These are phyloP conservation scores for Filobasidium floriforme DNA, from an alignment of 768 basidiomycete species.

Conservation along the genomic window DNA sequence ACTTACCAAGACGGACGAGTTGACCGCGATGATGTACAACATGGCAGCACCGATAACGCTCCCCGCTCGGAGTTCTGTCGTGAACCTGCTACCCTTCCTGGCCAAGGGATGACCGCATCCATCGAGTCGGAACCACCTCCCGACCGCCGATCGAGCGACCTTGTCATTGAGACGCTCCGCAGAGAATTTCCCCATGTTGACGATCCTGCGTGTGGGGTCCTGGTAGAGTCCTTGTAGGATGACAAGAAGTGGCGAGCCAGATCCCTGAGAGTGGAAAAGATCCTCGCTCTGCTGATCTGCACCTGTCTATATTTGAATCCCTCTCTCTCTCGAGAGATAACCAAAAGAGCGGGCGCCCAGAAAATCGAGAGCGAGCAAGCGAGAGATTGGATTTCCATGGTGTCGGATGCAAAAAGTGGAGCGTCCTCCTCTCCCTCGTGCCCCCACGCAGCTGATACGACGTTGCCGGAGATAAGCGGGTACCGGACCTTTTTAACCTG, in stretches of 20 bases:
- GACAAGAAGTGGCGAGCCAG: too few relatives aligned
- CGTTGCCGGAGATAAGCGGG: slow-evolving; percentile 1
- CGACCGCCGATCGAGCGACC: slow-evolving; percentile 50
- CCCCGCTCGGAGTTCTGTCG: slow-evolving; percentile 42
- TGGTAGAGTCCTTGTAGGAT: too few relatives aligned
- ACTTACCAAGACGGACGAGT: slow-evolving; percentile 59
- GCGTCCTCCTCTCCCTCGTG: too few relatives aligned
- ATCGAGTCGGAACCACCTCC: slow-evolving; percentile 66
- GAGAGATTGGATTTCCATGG: too few relatives aligned
- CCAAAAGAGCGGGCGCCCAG: too few relatives aligned
- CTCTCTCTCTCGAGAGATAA: too few relatives aligned
- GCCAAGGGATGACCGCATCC: slow-evolving; percentile 61
- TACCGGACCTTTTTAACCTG: not conserved
- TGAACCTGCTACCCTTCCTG: slow-evolving; percentile 58
- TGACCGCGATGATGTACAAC: slow-evolving; percentile 75
- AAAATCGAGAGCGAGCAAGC: too few relatives aligned
- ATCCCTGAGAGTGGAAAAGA: too few relatives aligned
- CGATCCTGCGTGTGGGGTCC: too few relatives aligned
- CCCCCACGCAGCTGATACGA: not conserved
- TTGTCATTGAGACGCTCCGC: slow-evolving; percentile 27
- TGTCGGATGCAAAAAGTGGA: not conserved
- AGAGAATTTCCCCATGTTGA: slow-evolving; percentile 22
- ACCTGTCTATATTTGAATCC: too few relatives aligned
- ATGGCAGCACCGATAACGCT: slow-evolving; percentile 57
- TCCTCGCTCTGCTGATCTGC: too few relatives aligned